phyloP scores from a whole-genome alignment of 2,329 filamentous ascomycete genomes.

The Colletotrichum orbiculare region DNA sequence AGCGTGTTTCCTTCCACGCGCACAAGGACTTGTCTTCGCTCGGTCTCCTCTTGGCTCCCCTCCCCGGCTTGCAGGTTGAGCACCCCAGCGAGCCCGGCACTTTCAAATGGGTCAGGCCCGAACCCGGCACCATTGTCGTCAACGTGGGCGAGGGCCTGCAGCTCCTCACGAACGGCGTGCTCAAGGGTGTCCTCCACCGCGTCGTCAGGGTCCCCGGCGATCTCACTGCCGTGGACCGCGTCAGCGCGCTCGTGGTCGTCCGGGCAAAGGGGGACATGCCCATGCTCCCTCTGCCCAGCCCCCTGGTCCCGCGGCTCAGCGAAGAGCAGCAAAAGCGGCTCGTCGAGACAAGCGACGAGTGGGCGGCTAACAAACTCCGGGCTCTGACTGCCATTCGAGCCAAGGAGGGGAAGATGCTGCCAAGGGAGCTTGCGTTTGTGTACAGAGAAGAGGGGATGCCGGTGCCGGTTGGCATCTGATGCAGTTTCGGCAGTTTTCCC shows the following conservation, averaged over 20 bases:
- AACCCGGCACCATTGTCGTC: background rate
- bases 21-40: background rate
- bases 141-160: constrained; percentile 1
- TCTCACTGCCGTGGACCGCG: background rate
- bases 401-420: too few relatives aligned
- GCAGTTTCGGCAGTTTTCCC: too few relatives aligned
- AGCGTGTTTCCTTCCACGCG: background rate
- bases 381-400: too few relatives aligned
- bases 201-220: background rate
- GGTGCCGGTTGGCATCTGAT: too few relatives aligned
- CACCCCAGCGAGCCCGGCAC: background rate
- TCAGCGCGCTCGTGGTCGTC: background rate
- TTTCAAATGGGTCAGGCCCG: constrained; percentile 2
- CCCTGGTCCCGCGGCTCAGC: too few relatives aligned
- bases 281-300: too few relatives aligned
- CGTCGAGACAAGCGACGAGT: too few relatives aligned
- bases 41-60: background rate
- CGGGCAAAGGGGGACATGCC: too few relatives aligned
- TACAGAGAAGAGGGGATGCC: too few relatives aligned
- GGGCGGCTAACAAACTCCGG: too few relatives aligned
- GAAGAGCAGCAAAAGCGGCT: too few relatives aligned
- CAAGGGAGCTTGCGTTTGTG: too few relatives aligned
- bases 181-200: background rate
- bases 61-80: background rate
- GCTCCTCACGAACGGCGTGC: background rate